Evolutionary conservation across 441 rosid genomes (phyloP), one percentile per base, ranked within the genome.

Genomic region (Populus hybrid): DNA sequence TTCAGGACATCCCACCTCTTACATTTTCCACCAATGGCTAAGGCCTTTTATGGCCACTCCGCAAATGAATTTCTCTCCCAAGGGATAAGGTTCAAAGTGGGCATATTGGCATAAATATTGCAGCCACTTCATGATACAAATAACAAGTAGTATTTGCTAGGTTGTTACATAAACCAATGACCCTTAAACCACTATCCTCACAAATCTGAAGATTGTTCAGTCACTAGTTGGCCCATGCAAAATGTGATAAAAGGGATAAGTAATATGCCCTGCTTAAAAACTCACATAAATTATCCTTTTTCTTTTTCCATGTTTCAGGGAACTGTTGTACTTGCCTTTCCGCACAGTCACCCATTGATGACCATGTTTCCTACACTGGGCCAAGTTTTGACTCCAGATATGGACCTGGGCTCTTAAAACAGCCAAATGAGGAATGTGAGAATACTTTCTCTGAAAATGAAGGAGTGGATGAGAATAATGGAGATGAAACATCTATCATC

Each of bases 321-420:
- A 90, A 81, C 80, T 87, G 70, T 79, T 87, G 87, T 78, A 78
- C 86, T 70, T 85, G 91, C 79, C 82, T 91, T 74, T 86, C 91
- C 20, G 84, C 88, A 76, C 88, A 88, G 73, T 73, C 91, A 76
- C 80, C 80, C 65, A 78, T 77, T 32, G 97, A 88, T 73, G 91
- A 81, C 81, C 82, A 87, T 75, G 88, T 87, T 68, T 78, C 69
- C 64, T 59, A 81, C 75, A 68, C 79, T 54, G 77, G 74, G 78
- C 81, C 92, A 78, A 85, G 79, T 83, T 86, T 83, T 85, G 84
- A 77, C 79, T 84, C 86, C 73, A 83, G 75, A 74, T 59, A 80
- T 81, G 85, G 81, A 73, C 81, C 84, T 70, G 75, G 81, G 82
- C 73, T 73, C 81, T 78, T 70, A 14, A 79, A 83, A 81, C 83